Percentiles rank a stretch among this genome's conserved stretches.
These are phyloP conservation scores for Millerozyma miso DNA, from an alignment of 805 yeast genomes.

Conservation along the genomic window DNA sequence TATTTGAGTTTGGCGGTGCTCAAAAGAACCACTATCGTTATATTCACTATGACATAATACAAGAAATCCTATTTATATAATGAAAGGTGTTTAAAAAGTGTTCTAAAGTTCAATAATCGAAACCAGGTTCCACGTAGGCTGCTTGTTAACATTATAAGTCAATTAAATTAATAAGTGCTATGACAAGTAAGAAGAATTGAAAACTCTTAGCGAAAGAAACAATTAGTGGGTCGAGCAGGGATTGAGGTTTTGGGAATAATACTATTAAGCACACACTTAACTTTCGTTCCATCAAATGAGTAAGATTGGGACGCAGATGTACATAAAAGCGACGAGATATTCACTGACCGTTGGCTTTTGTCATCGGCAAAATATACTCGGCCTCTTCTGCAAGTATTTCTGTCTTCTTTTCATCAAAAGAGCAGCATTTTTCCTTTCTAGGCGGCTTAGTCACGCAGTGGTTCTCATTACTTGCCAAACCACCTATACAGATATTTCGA, in stretches of 20 bases:
- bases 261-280: no score
- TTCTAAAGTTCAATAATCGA: neutral
- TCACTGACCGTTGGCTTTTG: neutral
- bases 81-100: neutral
- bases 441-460: constrained; percentile 22
- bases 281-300: no score
- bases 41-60: neutral
- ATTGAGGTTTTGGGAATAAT: no score
- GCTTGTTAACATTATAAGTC: no score
- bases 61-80: neutral
- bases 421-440: constrained; percentile 7
- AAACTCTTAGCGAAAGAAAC: neutral
- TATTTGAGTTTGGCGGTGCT: no score
- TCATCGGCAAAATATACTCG: neutral
- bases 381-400: constrained; percentile 4
- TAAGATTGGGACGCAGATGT: no score
- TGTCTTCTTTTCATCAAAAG: constrained; percentile 11
- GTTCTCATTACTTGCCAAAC: constrained; percentile 30
- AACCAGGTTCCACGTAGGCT: neutral
- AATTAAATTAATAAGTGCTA: no score
- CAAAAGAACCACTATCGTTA: neutral
- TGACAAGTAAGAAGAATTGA: neutral
- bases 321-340: no score
- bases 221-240: neutral
- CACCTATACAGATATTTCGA: constrained; percentile 80